These are phyloP conservation scores for Voacanga thouarsii DNA, from an alignment of 257 asterid genomes.

Conservation along the genomic window DNA sequence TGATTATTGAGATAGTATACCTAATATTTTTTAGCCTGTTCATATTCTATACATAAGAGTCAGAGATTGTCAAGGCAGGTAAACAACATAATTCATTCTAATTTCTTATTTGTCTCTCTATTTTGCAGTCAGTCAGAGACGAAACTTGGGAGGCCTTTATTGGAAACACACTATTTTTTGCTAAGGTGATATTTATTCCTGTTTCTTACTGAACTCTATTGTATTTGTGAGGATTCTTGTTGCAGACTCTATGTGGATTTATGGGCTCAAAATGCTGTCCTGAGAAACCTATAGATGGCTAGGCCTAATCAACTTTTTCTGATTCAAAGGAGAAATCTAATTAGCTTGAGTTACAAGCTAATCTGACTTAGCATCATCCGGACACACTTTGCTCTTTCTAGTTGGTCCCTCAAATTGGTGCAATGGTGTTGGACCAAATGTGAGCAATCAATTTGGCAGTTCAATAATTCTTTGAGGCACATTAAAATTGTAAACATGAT, in stretches of 20 bases:
- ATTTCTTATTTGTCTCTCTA: slow-evolving; percentile 18
- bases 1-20: background rate
- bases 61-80: background rate
- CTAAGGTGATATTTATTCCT: slow-evolving; percentile 52
- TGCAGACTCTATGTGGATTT: background rate
- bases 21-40: background rate
- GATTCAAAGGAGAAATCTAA: background rate
- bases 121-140: slow-evolving; percentile 62
- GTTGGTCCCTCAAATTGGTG: background rate
- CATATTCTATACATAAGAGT: background rate
- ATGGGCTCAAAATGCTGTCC: background rate
- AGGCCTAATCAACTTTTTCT: background rate
- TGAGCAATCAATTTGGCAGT: background rate
- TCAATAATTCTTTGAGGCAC: background rate
- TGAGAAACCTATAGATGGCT: background rate
- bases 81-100: background rate
- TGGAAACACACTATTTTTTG: slow-evolving; percentile 56
- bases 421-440: background rate
- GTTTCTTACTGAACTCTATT: slow-evolving; percentile 10
- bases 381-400: background rate
- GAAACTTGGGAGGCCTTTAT: slow-evolving; percentile 90
- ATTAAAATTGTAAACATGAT: background rate
- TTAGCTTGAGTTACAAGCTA: background rate
- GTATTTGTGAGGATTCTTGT: background rate
- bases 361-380: background rate